Evolutionary conservation across 495 filamentous ascomycete species (phyloP), one percentile per base, ranked within the genome.

Genomic region (Xylaria castorea): DNA sequence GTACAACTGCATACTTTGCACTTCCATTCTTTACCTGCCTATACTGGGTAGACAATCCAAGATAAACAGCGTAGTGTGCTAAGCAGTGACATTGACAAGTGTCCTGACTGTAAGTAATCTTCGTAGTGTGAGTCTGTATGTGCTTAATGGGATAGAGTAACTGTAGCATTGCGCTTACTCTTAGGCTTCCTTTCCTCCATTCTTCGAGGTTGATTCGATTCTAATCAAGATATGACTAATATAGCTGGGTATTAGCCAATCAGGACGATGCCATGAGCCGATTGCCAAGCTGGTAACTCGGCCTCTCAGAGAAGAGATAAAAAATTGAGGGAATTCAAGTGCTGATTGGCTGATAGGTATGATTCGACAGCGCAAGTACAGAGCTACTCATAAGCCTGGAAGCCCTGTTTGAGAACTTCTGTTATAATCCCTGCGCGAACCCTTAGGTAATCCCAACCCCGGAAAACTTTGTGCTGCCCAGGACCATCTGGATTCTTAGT

Each of bases 361-460:
- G 32, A 53, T 51, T 51, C 32, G 64, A 38, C 46, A 50, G 42
- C 30, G 32, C 46, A 25, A 4, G 30, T 60, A 30, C 18, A 9
- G 20, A n/a, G n/a, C n/a, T n/a, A n/a, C 34, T 61, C n/a, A 38
- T 38, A 61, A 61, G 38, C 60, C 38, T 63, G 36, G 34, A 62
- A 3, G 36, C 34, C 20, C 58, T 40, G n/a, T 40, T 40, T 30
- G 20, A 61, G 58, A 40, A 42, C n/a, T 40, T 27, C 60, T 63
- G 3, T 62, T 12, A 14, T 34, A 38, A 62, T 42, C 32, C 32
- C 60, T 62, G 55, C 32, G 36, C 27, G 53, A 25, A n/a, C 11
- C 20, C 48, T 68, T 68, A 55, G 36, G 48, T 44, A 68, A 68
- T 57, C 50, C 34, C 48, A 55, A 53, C 65, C 65, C 65, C 48